These are phyloP conservation scores for Penicillium dipodomyicola DNA, from an alignment of 495 filamentous ascomycete genomes.

Conservation along the genomic window DNA sequence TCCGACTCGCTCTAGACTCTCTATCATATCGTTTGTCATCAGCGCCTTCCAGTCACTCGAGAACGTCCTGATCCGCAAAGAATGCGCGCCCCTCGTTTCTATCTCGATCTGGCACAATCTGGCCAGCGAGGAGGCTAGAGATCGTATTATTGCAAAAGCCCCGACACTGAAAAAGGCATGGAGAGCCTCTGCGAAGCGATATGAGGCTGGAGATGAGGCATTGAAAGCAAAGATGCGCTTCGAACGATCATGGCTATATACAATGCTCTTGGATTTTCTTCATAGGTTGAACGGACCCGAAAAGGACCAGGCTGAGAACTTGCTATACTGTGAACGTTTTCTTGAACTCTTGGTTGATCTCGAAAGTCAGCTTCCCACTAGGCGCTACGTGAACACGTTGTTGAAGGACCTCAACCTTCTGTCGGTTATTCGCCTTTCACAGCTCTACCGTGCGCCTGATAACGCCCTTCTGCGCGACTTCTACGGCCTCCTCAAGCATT, in stretches of 20 bases:
- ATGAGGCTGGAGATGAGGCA: conserved; percentile 79
- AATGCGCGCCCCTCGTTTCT: conserved; percentile 91
- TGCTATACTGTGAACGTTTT: conserved; percentile 88
- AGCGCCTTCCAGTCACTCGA: conserved; percentile 93
- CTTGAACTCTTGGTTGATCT: conserved; percentile 88
- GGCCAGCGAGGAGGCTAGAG: conserved; percentile 65
- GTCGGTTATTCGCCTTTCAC: conserved; percentile 75
- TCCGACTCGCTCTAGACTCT: conserved; percentile 65
- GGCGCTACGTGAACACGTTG: conserved; percentile 89
- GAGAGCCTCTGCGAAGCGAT: conserved; percentile 83
- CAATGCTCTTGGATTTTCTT: conserved; percentile 80
- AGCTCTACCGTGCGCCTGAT: conserved; percentile 67
- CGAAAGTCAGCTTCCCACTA: conserved; percentile 88
- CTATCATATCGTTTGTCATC: conserved; percentile 83
- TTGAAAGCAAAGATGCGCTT: conserved; percentile 79
- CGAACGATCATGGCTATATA: conserved; percentile 91
- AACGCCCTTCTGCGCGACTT: conserved; percentile 83
- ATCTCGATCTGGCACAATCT: conserved; percentile 96
- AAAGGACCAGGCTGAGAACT: conserved; percentile 54
- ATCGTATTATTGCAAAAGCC: conserved; percentile 65
- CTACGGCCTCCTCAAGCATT: conserved; percentile 75
- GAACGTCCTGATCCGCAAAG: conserved; percentile 82
- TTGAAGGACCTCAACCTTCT: conserved; percentile 89
- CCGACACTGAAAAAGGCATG: conserved; percentile 79
- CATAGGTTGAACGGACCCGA: conserved; percentile 62